phyloP scores from a whole-genome alignment of 768 basidiomycete species.

The Pisolithus albus region DNA sequence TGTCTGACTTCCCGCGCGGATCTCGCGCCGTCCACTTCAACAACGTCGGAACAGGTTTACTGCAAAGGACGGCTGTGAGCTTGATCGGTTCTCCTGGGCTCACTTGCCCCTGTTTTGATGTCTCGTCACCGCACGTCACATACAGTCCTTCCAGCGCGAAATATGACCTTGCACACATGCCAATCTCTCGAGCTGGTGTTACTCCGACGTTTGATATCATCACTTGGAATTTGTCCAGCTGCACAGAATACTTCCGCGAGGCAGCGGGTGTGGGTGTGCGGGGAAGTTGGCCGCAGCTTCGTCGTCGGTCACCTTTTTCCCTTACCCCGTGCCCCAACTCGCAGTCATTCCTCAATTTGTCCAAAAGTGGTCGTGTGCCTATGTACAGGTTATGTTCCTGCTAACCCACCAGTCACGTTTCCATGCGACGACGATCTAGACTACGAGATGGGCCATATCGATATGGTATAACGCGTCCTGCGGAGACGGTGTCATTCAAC shows the following conservation, averaged over 20 bases:
- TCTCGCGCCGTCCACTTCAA: too few relatives aligned
- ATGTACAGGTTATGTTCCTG: not conserved
- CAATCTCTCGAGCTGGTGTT: too few relatives aligned
- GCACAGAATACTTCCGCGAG: not conserved
- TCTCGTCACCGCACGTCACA: too few relatives aligned
- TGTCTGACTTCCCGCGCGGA: too few relatives aligned
- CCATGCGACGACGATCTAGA: not conserved
- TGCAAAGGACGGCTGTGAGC: too few relatives aligned
- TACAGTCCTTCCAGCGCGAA: too few relatives aligned
- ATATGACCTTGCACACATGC: too few relatives aligned
- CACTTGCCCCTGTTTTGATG: too few relatives aligned
- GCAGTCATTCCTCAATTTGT: constrained; percentile 1
- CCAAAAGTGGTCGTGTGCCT: not conserved
- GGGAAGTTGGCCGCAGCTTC: not conserved
- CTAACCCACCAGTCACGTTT: not conserved
- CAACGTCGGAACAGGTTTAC: too few relatives aligned
- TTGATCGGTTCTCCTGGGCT: too few relatives aligned
- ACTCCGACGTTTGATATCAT: not conserved
- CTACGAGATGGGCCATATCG: not conserved
- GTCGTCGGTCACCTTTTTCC: not conserved
- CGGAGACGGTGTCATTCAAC: not conserved
- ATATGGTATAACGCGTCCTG: not conserved
- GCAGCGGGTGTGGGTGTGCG: not conserved
- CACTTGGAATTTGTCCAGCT: not conserved
- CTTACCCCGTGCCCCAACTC: constrained; percentile 18